phyloP scores from a whole-genome alignment of 2,329 filamentous ascomycete genomes.

The Purpureocillium lavendulum region DNA sequence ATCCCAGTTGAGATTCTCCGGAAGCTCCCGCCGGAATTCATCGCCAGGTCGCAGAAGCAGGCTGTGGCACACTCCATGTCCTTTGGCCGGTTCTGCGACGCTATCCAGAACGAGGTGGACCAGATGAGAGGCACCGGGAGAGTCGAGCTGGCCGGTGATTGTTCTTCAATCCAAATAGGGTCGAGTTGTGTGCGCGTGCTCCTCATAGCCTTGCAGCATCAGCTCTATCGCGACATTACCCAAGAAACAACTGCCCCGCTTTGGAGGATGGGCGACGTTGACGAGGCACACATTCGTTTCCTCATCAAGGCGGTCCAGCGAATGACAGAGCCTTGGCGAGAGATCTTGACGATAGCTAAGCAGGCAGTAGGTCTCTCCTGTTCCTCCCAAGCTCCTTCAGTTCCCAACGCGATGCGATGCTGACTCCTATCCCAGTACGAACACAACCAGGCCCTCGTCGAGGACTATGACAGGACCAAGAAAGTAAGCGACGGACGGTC shows the following conservation, averaged over 20 bases:
- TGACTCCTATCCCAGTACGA: slow-evolving; percentile 14
- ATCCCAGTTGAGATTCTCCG: slow-evolving; percentile 21
- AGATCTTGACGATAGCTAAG: slow-evolving; percentile 17
- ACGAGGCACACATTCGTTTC: slow-evolving; percentile 20
- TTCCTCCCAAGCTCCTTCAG: not conserved
- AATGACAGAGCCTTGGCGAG: slow-evolving; percentile 23
- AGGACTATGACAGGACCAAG: slow-evolving; percentile 21
- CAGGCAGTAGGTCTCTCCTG: slow-evolving; percentile 15
- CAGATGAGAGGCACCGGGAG: slow-evolving; percentile 14
- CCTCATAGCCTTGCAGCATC: slow-evolving; percentile 24
- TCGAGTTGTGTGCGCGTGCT: slow-evolving; percentile 23
- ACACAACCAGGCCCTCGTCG: slow-evolving; percentile 18
- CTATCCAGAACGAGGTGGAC: slow-evolving; percentile 20
- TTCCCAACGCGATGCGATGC: not conserved
- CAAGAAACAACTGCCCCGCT: slow-evolving; percentile 27
- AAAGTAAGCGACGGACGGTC: slow-evolving; percentile 15
- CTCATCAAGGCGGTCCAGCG: slow-evolving; percentile 24
- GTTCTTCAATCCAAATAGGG: slow-evolving; percentile 21
- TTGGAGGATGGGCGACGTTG: slow-evolving; percentile 21
- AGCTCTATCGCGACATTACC: slow-evolving; percentile 23
- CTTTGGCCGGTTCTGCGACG: slow-evolving; percentile 26
- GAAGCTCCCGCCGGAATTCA: slow-evolving; percentile 26
- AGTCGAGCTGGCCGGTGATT: slow-evolving; percentile 19
- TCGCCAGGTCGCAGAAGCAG: slow-evolving; percentile 27
- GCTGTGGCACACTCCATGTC: slow-evolving; percentile 29